Conservation (phyloP, 2,329 filamentous ascomycete genomes). For the Aureobasidium mangrovei region DNA sequence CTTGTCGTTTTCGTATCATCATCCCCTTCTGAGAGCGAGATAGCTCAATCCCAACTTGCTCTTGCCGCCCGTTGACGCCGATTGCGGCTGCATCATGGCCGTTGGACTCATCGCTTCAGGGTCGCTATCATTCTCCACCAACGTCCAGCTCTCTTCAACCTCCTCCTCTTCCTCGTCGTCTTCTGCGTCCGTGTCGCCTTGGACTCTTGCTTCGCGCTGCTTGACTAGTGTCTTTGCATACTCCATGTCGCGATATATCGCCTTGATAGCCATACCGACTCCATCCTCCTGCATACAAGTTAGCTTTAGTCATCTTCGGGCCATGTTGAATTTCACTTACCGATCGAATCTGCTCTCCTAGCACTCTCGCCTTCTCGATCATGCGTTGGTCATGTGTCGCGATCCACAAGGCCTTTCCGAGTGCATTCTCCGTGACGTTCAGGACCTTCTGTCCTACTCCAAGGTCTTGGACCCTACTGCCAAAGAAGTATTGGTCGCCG, state of each 20-base stretch:
- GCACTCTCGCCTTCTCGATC: conserved; percentile 70
- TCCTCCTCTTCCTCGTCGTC: conserved; percentile 20
- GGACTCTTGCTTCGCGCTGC: conserved; percentile 30
- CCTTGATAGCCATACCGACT: conserved; percentile 81
- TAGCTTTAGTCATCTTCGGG: background rate
- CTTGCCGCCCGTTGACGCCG: background rate
- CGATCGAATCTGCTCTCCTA: conserved; percentile 81
- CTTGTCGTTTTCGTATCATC: background rate
- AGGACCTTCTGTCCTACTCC: conserved; percentile 85
- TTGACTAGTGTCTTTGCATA: conserved; percentile 81
- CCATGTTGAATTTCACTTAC: conserved; percentile 42
- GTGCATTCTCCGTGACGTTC: conserved; percentile 78
- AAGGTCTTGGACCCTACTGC: conserved; percentile 77
- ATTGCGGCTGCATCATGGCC: conserved; percentile 14
- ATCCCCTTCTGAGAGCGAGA: conserved; percentile 1
- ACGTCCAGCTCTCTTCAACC: conserved; percentile 59
- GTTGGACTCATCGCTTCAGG: conserved; percentile 13
- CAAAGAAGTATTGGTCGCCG: conserved; percentile 96
- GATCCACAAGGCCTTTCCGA: conserved; percentile 83
- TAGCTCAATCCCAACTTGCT: background rate
- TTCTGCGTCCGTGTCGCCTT: conserved; percentile 25
- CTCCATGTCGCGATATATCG: conserved; percentile 88
- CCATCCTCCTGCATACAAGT: conserved; percentile 63
- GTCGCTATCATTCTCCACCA: conserved; percentile 61
- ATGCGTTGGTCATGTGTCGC: conserved; percentile 84